Conservation (phyloP, 257 asterid genomes). For the Petunia axillaris region DNA sequence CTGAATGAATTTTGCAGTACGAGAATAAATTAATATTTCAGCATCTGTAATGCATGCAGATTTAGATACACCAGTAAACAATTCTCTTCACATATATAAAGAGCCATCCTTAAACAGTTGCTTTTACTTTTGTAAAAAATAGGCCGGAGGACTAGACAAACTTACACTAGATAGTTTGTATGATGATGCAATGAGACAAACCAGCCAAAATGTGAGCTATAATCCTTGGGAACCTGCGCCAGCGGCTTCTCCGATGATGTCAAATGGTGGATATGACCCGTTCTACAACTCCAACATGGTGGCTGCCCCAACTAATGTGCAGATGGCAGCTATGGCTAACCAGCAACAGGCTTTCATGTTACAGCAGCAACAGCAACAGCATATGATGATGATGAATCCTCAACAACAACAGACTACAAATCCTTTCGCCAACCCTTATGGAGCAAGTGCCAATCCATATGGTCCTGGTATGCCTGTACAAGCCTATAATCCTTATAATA, state of each 20-base stretch:
- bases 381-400: constrained; percentile 44
- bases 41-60: not conserved
- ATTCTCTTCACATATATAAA: not conserved
- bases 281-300: constrained; percentile 66
- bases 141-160: constrained; percentile 89
- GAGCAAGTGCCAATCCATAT: constrained; percentile 39
- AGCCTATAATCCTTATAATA: constrained; percentile 43
- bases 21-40: not conserved
- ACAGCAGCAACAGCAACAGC: constrained; percentile 47
- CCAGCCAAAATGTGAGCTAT: constrained; percentile 71
- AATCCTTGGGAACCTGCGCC: constrained; percentile 89
- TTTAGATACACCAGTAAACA: not conserved
- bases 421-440: constrained; percentile 46
- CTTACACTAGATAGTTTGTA: constrained; percentile 93
- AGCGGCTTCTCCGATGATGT: constrained; percentile 46
- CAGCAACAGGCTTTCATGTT: constrained; percentile 64
- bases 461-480: constrained; percentile 43
- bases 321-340: constrained; percentile 71
- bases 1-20: not conserved
- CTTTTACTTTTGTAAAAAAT: constrained; percentile 32
- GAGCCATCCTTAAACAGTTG: constrained; percentile 1
- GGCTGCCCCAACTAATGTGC: constrained; percentile 70
- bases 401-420: constrained; percentile 35
- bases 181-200: constrained; percentile 90
- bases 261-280: constrained; percentile 59